phyloP scores from a whole-genome alignment of 148 eudicot species.

The Persicaria maculosa region DNA sequence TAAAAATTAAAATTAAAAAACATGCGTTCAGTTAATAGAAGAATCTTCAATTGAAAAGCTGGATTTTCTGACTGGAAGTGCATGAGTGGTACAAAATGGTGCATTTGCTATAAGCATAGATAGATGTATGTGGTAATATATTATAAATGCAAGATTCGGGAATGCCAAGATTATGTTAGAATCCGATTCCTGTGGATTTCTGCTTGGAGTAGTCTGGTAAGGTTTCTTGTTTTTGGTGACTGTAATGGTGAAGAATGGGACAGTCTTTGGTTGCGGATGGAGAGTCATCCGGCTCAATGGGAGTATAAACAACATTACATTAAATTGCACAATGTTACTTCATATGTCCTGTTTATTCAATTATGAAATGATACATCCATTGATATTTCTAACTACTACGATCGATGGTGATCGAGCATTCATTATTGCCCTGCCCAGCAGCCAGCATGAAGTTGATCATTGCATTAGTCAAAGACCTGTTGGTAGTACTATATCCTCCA shows the following conservation, averaged over 20 bases:
- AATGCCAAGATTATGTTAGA: neutral
- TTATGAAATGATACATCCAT: too few species aligned
- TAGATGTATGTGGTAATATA: neutral
- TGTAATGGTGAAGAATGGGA: too few species aligned
- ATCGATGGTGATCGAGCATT: too few species aligned
- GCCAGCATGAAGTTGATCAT: conserved; percentile 1
- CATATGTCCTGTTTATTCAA: too few species aligned
- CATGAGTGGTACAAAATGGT: neutral
- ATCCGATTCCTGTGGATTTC: neutral
- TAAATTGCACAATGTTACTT: too few species aligned
- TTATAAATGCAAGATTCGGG: neutral
- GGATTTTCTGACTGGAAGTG: neutral
- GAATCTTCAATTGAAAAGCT: neutral
- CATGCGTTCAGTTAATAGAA: neutral
- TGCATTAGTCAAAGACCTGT: conserved; percentile 12
- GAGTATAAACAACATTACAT: too few species aligned
- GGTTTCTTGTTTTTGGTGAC: too few species aligned
- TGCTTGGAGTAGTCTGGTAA: too few species aligned
- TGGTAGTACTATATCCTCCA: conserved; percentile 17
- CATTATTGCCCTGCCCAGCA: neutral
- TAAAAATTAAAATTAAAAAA: too few species aligned
- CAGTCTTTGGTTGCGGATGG: too few species aligned
- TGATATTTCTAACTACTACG: too few species aligned
- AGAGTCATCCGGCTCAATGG: too few species aligned
- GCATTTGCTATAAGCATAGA: neutral